Evolutionary conservation across 805 yeast species (phyloP), one percentile per base, ranked within the genome.

Genomic region (Sugiyamaella mastotermitis): DNA sequence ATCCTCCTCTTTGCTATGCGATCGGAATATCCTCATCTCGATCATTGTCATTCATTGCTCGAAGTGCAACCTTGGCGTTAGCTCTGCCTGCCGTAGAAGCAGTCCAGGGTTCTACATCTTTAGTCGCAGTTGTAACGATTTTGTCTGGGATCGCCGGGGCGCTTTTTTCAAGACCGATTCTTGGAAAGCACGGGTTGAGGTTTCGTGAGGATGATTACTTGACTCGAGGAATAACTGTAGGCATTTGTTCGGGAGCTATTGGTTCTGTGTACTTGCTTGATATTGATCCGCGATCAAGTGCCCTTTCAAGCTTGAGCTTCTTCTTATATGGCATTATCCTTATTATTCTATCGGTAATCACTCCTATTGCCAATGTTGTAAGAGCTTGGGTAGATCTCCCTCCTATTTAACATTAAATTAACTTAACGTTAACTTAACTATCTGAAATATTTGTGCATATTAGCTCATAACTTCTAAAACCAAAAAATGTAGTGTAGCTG

Each of bases 171-270:
- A 84, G 80, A 34, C 66, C 75, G 20, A 68, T 72, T 42, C 57
- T 72, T 39, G 57, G 62, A 25, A 51, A 46, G 22, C 55, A 58
- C 35, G 46, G 65, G 15, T 53, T 81, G 21, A 53, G 79, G 26
- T 66, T 83, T 5, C 66, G 74, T 5, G 67, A 69, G 21, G 71
- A 73, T 48, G 92, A 83, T 54, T 83, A 72, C 52, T 78, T 83
- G 5, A 78, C 86, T 0, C 60, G 87, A 45, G 94, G 94, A 2
- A 75, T 83, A 14, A 77, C 86, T 0, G 60, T 82, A 34, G 94
- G 94, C 3, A 70, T 80, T 35, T 80, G 80, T 52, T 81, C 88
- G 52, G 85, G 88, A 7, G 94, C 94, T 1, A 80, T 83, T 35
- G 84, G 87, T 3, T 81, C 94, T 2, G 88, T 90, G 0, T 81